These are phyloP conservation scores for Stachybotrys chartarum DNA, from an alignment of 2,329 filamentous ascomycete genomes.

Conservation along the genomic window DNA sequence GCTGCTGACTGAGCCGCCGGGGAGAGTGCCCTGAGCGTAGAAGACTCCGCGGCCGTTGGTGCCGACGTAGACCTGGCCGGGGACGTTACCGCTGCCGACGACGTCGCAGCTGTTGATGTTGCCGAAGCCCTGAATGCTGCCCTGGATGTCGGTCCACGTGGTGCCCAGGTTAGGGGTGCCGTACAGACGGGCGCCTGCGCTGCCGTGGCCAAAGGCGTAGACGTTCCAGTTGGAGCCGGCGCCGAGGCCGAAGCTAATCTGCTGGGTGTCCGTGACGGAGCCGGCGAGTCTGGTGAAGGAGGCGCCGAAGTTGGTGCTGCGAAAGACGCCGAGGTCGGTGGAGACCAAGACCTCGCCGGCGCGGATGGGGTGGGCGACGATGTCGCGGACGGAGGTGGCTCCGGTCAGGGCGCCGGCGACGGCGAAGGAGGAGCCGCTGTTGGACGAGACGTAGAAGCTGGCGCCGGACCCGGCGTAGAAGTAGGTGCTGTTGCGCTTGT, in stretches of 20 bases:
- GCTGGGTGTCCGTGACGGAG: slow-evolving; percentile 28
- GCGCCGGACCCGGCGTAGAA: slow-evolving; percentile 38
- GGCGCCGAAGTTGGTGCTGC: slow-evolving; percentile 42
- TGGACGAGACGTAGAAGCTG: slow-evolving; percentile 43
- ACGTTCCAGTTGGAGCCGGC: slow-evolving; percentile 33
- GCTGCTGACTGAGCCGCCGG: slow-evolving; percentile 1
- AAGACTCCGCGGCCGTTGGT: slow-evolving; percentile 43
- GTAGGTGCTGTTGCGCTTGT: slow-evolving; percentile 43
- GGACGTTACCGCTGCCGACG: slow-evolving; percentile 37
- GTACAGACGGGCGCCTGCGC: slow-evolving; percentile 35
- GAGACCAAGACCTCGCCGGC: slow-evolving; percentile 56
- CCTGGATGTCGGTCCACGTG: slow-evolving; percentile 40
- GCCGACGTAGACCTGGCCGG: slow-evolving; percentile 39
- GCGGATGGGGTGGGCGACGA: slow-evolving; percentile 47
- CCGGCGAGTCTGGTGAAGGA: slow-evolving; percentile 34
- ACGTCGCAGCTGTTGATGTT: slow-evolving; percentile 30
- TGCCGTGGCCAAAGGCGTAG: slow-evolving; percentile 38
- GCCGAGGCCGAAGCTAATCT: slow-evolving; percentile 36
- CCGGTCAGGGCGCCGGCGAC: slow-evolving; percentile 25
- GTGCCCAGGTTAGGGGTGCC: slow-evolving; percentile 34
- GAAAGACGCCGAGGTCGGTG: slow-evolving; percentile 46
- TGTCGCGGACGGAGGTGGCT: slow-evolving; percentile 42
- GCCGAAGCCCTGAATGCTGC: slow-evolving; percentile 34
- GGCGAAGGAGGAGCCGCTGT: slow-evolving; percentile 39
- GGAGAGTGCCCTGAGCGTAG: slow-evolving; percentile 11